Base-by-base conservation (phyloP, 495 filamentous ascomycete species). In the Talaromyces wortmannii region DNA sequence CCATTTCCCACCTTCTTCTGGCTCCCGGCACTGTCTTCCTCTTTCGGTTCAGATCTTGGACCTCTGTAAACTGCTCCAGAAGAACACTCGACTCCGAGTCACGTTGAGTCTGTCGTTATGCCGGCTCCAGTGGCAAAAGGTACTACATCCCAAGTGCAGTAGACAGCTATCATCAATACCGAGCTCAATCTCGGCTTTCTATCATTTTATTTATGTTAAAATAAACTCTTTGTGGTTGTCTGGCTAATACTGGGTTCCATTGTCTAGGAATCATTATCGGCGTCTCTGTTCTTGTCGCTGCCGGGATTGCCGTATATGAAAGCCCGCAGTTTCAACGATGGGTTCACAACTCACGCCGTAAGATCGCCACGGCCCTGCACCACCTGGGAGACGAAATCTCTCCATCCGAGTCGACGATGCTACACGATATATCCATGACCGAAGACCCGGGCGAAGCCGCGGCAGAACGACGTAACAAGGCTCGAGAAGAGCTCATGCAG, bases 301-400 rank as follows among this genome's bases (percentile, higher is more conserved):
- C 89, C 44, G 89, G 89, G 6, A 83, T 94, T 52, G 90, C 90
- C 40, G 78, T 92, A 53, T 95, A 95, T 69, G 88, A 94, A 65
- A 89, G 83, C 17, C 89, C 88, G 11, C 85, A 92, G 67, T 77
- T 94, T 46, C 83, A 87, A 61, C 81, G 85, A 71, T 87, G 87
- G 75, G 78, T 91, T 50, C 80, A 87, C 55, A 83, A 84, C 58
- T 83, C 88, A 48, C 86, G 90, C 48, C 83, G 89, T 32, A 88
- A 88, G 61, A 83, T 94, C 55, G 88, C 89, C 36, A 67, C 90
- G 55, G 88, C 89, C 13, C 70, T 95, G 29, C 86, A 92, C 62
- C 79, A 79, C 43, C 79, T 92, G 1, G 89, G 88, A 51, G 89
- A 92, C 64, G 88, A 84, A 55, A 78, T 91, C 52, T 81, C 84